Base-by-base conservation (phyloP, 768 basidiomycete genomes). In the Tricholoma sp. region DNA sequence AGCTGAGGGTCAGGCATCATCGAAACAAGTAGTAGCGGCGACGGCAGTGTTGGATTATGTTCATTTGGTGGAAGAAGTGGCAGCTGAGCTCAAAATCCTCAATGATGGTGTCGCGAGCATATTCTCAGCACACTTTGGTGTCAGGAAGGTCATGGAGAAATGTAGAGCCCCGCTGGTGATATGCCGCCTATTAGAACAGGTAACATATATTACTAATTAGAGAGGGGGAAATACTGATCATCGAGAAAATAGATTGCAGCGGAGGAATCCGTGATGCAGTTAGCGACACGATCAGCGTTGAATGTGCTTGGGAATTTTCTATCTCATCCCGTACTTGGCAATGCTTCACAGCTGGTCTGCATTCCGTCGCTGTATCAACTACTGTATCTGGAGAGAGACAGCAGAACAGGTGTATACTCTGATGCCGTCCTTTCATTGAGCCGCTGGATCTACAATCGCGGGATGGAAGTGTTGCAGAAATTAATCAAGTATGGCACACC, bases 241-340 rank as follows among this genome's bases (percentile, higher is more conserved):
- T 34, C 47, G 29, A 11, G 32, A 12, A 11, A 20, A 34, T 15
- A 54, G 53, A 44, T 45, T 6, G 41, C 53, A 15, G 53, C 42
- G 2, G 53, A 54, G 12, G 53, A 54, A 44, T 54, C 53, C 17
- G 53, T 54, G 29, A 11, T 54, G 42, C 53, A 54, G 15, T n/a
- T 47, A 10, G 53, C 41, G 1, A 54, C 20, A 15, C 42, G 42
- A 17, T 12, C 15, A 4, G 12, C 53, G 28, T 31, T 54, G 9
- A 17, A 32, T 32, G 42, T 41, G 6, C 32, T 51, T 6, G 17
- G 11, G 2, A 13, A 24, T 6, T 51, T 51, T 17, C 34, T 51
- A 18, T 5, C 50, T 2, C 18, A 10, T 12, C 50, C 50, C 11
- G 17, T n/a, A 7, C 17, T 17, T 11, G 17, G 18, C 12, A 51